A percentile compares a stretch with the other conserved stretches of the same genome.
These are phyloP conservation scores for Rhizopogon rudus DNA, from an alignment of 768 basidiomycete species.

Conservation along the genomic window DNA sequence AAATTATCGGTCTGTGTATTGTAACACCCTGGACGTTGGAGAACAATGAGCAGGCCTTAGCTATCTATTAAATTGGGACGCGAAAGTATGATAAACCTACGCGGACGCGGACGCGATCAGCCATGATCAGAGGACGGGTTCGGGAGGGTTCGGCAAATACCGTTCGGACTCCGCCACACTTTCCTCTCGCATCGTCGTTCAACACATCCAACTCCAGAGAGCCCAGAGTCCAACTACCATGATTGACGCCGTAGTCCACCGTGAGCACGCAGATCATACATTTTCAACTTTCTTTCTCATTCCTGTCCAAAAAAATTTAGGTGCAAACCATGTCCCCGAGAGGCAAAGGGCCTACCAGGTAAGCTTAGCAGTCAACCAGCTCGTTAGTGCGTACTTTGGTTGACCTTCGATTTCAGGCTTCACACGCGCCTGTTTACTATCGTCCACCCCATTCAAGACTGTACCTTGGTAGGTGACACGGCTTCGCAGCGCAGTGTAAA, in stretches of 20 bases:
- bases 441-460: constrained; percentile 57
- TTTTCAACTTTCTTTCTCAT: background rate
- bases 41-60: constrained; percentile 7
- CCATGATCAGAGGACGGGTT: constrained; percentile 40
- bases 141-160: constrained; percentile 36
- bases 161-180: constrained; percentile 28
- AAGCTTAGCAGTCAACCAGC: constrained; percentile 1
- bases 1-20: constrained; percentile 88
- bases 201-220: constrained; percentile 7
- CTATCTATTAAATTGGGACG: constrained; percentile 2
- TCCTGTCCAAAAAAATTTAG: constrained; percentile 31
- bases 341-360: constrained; percentile 70
- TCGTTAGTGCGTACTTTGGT: background rate
- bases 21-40: constrained; percentile 60
- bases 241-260: constrained; percentile 61
- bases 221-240: constrained; percentile 29
- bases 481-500: background rate
- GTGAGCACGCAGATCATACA: constrained; percentile 33
- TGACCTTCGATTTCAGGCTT: constrained; percentile 20
- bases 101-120: constrained; percentile 74
- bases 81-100: constrained; percentile 39
- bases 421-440: constrained; percentile 50
- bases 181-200: constrained; percentile 14
- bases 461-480: constrained; percentile 50
- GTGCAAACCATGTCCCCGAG: constrained; percentile 61